phyloP scores from a whole-genome alignment of 1,139 yeast species.

The Debaryomyces nepalensis region DNA sequence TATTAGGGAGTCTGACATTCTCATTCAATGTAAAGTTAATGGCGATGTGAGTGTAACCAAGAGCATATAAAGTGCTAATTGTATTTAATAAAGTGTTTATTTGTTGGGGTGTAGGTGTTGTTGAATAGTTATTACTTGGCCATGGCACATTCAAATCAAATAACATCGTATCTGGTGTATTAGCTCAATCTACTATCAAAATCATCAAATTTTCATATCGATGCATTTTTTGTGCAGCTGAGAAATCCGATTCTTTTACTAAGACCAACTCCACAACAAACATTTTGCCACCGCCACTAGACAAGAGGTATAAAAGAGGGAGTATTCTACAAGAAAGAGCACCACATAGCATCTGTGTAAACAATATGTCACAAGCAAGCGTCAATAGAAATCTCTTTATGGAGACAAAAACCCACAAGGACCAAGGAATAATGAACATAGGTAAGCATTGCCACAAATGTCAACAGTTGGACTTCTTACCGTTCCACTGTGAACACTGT shows the following conservation, averaged over 20 bases:
- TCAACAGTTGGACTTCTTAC: constrained; percentile 68
- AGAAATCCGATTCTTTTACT: constrained; percentile 6
- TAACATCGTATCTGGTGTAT: constrained; percentile 22
- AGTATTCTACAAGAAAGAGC: background rate
- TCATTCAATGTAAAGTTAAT: constrained; percentile 67
- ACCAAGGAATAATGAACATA: constrained; percentile 63
- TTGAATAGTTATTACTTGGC: constrained; percentile 62
- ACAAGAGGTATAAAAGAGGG: constrained; percentile 6
- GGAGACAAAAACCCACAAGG: constrained; percentile 23
- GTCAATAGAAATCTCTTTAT: constrained; percentile 21
- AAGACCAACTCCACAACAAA: background rate
- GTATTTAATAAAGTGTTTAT: constrained; percentile 51
- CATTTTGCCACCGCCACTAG: constrained; percentile 24
- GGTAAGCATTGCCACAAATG: constrained; percentile 72
- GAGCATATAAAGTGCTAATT: constrained; percentile 56
- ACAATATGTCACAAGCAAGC: constrained; percentile 14
- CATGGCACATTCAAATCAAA: constrained; percentile 84
- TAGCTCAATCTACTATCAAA: background rate
- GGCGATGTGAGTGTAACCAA: constrained; percentile 78
- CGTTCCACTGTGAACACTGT: constrained; percentile 66
- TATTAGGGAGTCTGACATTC: constrained; percentile 58
- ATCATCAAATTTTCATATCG: constrained; percentile 8
- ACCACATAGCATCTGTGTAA: background rate
- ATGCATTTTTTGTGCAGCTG: constrained; percentile 10
- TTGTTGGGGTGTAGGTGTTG: constrained; percentile 46